Evolutionary conservation across 768 basidiomycete species (phyloP).

Genomic region (Chalciporus pseudorubinellus): DNA sequence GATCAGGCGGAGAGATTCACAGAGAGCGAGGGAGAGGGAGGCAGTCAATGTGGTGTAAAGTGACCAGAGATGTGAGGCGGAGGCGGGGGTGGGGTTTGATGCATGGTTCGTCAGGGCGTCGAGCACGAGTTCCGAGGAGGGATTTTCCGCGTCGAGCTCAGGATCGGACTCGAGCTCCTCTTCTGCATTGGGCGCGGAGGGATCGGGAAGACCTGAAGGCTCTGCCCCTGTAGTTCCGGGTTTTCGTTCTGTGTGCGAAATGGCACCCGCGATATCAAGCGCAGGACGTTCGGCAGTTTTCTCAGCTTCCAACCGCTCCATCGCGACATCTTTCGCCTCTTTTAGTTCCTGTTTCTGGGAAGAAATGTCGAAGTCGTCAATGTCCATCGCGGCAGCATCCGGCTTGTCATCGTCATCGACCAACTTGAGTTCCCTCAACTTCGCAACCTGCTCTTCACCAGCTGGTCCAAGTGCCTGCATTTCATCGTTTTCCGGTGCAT

Average conservation of each 20-base stretch:
- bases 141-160: conserved; percentile 11
- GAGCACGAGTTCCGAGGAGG: conserved; percentile 22
- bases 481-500: conserved; percentile 64
- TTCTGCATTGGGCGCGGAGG: conserved; percentile 31
- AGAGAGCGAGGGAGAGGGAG: conserved; percentile 86
- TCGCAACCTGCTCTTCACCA: conserved; percentile 77
- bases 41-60: conserved; percentile 88
- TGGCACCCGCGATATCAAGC: conserved; percentile 44
- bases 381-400: conserved; percentile 46
- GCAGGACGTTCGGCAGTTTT: conserved; percentile 25
- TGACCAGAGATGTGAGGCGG: conserved; percentile 80
- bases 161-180: conserved; percentile 15
- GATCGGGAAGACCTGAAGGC: conserved; percentile 20
- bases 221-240: conserved; percentile 1
- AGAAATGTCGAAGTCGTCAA: conserved; percentile 34
- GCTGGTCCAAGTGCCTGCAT: conserved; percentile 92
- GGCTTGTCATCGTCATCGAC: conserved; percentile 53
- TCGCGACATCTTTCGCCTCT: conserved; percentile 21
- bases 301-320: conserved; percentile 27
- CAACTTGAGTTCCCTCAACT: conserved; percentile 77
- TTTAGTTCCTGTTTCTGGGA: conserved; percentile 24
- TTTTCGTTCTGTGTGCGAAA: conserved; percentile 36
- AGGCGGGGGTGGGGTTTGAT: conserved; percentile 21
- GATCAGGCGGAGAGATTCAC: conserved; percentile 95
- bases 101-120: conserved; percentile 17